Percentiles rank a stretch among this genome's conserved stretches.
Evolutionary conservation across 129 eudicot genomes (phyloP).

Genomic region (Oenanthe sinensis): DNA sequence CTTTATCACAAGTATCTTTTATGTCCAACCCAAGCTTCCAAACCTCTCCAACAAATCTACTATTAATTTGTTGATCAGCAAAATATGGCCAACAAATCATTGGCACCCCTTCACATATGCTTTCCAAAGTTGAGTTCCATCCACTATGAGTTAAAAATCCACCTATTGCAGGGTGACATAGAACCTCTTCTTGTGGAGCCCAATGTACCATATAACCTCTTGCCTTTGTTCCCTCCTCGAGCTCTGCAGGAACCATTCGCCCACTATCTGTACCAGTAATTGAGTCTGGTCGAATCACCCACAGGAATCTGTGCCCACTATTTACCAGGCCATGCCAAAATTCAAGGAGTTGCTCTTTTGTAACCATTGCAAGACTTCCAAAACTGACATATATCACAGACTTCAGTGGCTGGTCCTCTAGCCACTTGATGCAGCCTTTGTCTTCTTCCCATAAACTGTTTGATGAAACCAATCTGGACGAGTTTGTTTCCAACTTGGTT

Average conservation of each 20-base stretch:
- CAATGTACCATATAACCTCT: conserved; percentile 50
- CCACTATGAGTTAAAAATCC: conserved; percentile 59
- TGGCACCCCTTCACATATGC: conserved; percentile 50
- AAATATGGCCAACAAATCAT: conserved; percentile 31
- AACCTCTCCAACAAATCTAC: conserved; percentile 28
- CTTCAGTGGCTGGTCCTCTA: background rate
- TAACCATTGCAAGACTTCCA: conserved; percentile 11
- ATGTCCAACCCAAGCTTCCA: conserved; percentile 40
- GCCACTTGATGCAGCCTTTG: background rate
- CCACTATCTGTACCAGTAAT: conserved; percentile 20
- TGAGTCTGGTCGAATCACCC: conserved; percentile 37
- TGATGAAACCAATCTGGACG: background rate
- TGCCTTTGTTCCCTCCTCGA: conserved; percentile 35
- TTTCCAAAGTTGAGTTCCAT: conserved; percentile 58
- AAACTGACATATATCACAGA: conserved; percentile 2
- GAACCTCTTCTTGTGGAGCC: conserved; percentile 51
- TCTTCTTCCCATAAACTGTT: conserved; percentile 10
- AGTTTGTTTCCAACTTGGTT: background rate
- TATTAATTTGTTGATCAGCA: conserved; percentile 43
- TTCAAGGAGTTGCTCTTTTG: conserved; percentile 39
- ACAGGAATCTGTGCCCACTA: conserved; percentile 35
- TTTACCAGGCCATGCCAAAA: conserved; percentile 41
- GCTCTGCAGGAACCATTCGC: conserved; percentile 31
- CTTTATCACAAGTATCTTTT: conserved; percentile 21
- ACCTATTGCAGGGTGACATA: conserved; percentile 38